Conservation (phyloP, 352 stramenopile genomes). For the Pythium scleroteichum region DNA sequence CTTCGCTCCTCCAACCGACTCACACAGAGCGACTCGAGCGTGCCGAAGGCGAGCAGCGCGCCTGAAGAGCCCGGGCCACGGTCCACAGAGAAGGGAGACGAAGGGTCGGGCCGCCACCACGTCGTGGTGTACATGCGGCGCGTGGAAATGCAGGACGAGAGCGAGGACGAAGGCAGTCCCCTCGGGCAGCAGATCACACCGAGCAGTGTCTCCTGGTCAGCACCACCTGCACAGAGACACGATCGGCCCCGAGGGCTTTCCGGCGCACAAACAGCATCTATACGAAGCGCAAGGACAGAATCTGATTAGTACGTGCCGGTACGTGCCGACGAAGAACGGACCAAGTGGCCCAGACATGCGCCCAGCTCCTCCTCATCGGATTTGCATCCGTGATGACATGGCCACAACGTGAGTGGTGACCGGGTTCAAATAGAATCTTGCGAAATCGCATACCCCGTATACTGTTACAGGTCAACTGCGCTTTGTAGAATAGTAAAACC, state of each 20-base stretch:
- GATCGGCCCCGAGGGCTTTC: neutral
- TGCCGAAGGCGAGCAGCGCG: neutral
- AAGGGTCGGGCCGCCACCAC: conserved; percentile 1
- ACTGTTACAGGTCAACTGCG: no score
- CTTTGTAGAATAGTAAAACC: no score
- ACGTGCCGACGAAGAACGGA: no score
- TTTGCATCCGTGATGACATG: no score
- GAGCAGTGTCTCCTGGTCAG: neutral
- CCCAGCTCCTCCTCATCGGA: no score
- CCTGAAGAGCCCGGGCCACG: neutral
- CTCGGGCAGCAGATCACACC: neutral
- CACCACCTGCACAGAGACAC: neutral
- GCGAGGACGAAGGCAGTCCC: conserved; percentile 1
- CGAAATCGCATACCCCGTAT: no score
- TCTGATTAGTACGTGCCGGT: conserved; percentile 6
- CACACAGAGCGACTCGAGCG: neutral
- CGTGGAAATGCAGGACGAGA: conserved; percentile 14
- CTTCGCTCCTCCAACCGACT: conserved; percentile 10
- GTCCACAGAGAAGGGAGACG: conserved; percentile 4
- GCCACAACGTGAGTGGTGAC: no score
- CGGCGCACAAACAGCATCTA: neutral
- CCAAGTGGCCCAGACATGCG: no score
- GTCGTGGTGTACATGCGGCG: conserved; percentile 31
- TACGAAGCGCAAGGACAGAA: conserved; percentile 10
- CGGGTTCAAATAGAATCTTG: no score